Conservation (phyloP, 139 green algal genomes). For the Chlamydomonas asymmetrica region DNA sequence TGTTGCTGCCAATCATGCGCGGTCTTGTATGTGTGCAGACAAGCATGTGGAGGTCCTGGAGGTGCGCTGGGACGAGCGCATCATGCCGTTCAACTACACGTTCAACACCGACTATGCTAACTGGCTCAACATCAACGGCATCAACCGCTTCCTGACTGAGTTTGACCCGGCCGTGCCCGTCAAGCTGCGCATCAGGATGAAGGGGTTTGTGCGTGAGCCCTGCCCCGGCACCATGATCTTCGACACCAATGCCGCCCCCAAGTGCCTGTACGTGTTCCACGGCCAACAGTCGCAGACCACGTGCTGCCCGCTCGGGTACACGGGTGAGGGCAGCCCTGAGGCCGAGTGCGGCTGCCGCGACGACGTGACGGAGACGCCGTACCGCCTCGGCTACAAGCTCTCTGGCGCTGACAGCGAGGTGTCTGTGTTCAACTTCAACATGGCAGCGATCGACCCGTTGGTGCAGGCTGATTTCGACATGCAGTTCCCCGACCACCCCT, state of each 20-base stretch:
- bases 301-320: constrained; percentile 42
- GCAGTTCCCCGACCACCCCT: too few relatives aligned
- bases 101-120: constrained; percentile 27
- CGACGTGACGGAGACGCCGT: constrained; percentile 31
- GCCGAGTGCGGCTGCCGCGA: constrained; percentile 44
- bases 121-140: constrained; percentile 46
- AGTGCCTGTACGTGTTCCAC: constrained; percentile 43
- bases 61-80: constrained; percentile 33
- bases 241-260: background rate
- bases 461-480: background rate
- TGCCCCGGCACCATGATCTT: constrained; percentile 32
- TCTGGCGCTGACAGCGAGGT: background rate
- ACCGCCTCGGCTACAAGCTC: constrained; percentile 35
- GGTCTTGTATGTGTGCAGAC: constrained; percentile 19
- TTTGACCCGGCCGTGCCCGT: constrained; percentile 19
- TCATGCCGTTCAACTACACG: constrained; percentile 42
- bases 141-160: constrained; percentile 43
- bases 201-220: constrained; percentile 37
- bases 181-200: constrained; percentile 13
- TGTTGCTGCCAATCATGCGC: too few relatives aligned
- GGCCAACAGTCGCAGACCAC: constrained; percentile 31
- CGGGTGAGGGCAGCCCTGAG: background rate
- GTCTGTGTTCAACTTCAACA: constrained; percentile 39
- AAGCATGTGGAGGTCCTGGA: constrained; percentile 27
- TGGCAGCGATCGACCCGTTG: constrained; percentile 23